A percentile compares a stretch with the other conserved stretches of the same genome.
phyloP scores from a whole-genome alignment of 208 protist species.

The Polymyxa betae region DNA sequence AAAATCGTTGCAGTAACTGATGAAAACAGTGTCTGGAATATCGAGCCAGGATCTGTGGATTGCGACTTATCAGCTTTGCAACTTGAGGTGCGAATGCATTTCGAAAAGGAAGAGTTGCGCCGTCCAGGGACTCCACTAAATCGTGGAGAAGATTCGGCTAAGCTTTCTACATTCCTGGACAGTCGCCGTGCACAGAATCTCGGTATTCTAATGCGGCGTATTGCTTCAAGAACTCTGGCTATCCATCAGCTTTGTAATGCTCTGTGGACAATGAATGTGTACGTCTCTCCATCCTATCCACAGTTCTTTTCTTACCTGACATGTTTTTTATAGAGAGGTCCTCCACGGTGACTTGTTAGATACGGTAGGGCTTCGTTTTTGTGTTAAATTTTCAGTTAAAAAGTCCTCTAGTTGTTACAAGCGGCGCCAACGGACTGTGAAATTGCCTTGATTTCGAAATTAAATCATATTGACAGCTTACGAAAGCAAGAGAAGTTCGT shows the following conservation, averaged over 20 bases:
- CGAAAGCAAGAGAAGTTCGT: conserved; percentile 41
- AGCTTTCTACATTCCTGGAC: neutral
- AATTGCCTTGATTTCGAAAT: conserved; percentile 15
- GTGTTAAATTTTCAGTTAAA: neutral
- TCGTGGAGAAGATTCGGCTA: neutral
- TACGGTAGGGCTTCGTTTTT: neutral
- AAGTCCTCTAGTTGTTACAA: neutral
- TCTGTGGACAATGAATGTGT: conserved; percentile 32
- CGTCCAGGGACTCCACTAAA: neutral
- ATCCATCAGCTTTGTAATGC: neutral
- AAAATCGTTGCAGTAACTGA: neutral
- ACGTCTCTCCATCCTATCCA: neutral
- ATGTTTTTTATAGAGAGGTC: neutral
- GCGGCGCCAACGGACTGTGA: neutral
- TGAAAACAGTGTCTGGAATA: neutral
- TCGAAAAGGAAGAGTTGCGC: conserved; percentile 22
- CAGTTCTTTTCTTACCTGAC: neutral
- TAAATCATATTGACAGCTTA: neutral
- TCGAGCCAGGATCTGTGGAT: neutral
- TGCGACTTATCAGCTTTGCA: neutral
- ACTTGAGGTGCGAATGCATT: conserved; percentile 1
- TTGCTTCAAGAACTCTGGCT: neutral
- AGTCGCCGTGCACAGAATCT: conserved; percentile 32
- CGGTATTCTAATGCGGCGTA: conserved; percentile 15
- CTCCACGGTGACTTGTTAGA: conserved; percentile 39